Evolutionary conservation across 805 yeast genomes (phyloP).

Genomic region (Yamadazyma olivae): DNA sequence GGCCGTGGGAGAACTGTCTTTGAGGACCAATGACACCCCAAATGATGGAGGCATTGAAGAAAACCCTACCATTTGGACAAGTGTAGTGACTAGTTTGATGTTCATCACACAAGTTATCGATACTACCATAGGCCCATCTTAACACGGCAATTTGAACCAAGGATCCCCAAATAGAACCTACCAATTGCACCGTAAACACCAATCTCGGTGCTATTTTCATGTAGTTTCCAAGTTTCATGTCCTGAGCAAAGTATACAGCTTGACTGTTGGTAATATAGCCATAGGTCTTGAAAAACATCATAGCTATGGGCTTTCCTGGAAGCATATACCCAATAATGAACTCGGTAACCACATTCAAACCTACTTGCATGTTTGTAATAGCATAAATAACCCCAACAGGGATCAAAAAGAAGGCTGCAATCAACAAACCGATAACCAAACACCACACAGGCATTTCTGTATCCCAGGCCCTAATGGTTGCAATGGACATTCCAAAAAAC

Average conservation of each 20-base stretch:
- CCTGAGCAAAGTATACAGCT: constrained; percentile 48
- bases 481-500: constrained; percentile 32
- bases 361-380: constrained; percentile 21
- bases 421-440: constrained; percentile 34
- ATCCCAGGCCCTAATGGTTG: constrained; percentile 35
- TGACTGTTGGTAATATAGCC: constrained; percentile 48
- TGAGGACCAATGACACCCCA: constrained; percentile 39
- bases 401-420: constrained; percentile 36
- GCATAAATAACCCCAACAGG: constrained; percentile 39
- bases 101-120: constrained; percentile 29
- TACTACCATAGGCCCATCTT: constrained; percentile 40
- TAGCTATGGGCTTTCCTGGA: constrained; percentile 48
- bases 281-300: constrained; percentile 46
- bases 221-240: constrained; percentile 43
- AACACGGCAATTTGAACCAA: constrained; percentile 39
- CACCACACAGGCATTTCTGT: constrained; percentile 45
- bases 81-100: constrained; percentile 29
- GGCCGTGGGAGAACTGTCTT: constrained; percentile 13
- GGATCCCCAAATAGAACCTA: constrained; percentile 42
- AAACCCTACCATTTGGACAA: constrained; percentile 41
- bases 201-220: constrained; percentile 40
- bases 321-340: constrained; percentile 42
- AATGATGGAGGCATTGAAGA: constrained; percentile 42
- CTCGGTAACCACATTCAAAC: constrained; percentile 41
- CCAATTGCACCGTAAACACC: constrained; percentile 41